These are phyloP conservation scores for Suhomyces ambrosiae DNA, from an alignment of 1,139 yeast species.

Conservation along the genomic window DNA sequence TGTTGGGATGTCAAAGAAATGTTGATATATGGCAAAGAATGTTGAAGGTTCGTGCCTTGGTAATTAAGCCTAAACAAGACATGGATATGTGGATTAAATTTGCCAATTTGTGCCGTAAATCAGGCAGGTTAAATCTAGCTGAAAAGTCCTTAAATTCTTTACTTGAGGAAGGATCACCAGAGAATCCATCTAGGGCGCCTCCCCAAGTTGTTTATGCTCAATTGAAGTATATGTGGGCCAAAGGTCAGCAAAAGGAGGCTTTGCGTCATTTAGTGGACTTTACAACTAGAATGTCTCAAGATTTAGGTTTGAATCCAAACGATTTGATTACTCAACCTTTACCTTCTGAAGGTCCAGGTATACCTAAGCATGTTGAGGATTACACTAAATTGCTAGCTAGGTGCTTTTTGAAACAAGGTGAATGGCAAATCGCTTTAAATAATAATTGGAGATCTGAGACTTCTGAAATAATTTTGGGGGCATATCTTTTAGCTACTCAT, in stretches of 20 bases:
- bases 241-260: conserved; percentile 87
- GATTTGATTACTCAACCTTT: conserved; percentile 87
- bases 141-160: conserved; percentile 85
- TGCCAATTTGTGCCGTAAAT: conserved; percentile 92
- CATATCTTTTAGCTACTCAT: conserved; percentile 90
- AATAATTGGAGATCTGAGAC: conserved; percentile 82
- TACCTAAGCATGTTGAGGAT: conserved; percentile 75
- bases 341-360: conserved; percentile 74
- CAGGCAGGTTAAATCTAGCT: conserved; percentile 89
- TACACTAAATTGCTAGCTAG: conserved; percentile 88
- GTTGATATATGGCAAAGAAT: conserved; percentile 98
- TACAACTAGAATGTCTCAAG: conserved; percentile 88
- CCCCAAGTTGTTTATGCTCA: conserved; percentile 98
- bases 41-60: conserved; percentile 89
- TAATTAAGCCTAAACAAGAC: conserved; percentile 92
- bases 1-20: conserved; percentile 91
- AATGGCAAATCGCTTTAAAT: conserved; percentile 89
- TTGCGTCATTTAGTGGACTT: conserved; percentile 83
- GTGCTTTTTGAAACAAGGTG: conserved; percentile 96
- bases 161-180: conserved; percentile 61
- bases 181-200: conserved; percentile 76
- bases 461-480: conserved; percentile 79
- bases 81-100: conserved; percentile 98
- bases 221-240: conserved; percentile 95
- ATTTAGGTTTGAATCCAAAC: conserved; percentile 75